Percentiles rank a stretch among this genome's conserved stretches.
Conservation (phyloP, 2,329 filamentous ascomycete genomes). For the Zalaria sp. region DNA sequence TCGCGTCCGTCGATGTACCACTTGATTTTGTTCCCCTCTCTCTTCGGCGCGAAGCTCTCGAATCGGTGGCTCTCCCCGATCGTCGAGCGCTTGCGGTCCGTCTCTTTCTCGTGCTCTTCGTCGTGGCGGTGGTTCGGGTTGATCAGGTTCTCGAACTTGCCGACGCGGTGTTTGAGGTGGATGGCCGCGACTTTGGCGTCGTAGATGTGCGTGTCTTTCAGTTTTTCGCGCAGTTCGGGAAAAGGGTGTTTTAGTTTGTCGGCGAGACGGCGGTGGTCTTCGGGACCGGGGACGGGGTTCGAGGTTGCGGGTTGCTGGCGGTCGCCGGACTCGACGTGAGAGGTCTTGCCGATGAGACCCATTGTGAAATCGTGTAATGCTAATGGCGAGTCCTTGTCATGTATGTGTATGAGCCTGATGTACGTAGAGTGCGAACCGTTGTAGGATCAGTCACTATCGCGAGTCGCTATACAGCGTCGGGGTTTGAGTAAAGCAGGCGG, state of each 20-base stretch:
- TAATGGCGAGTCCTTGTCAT: too few species aligned
- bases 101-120: constrained; percentile 75
- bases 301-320: not conserved
- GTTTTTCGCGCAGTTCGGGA: constrained; percentile 24
- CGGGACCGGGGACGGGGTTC: not conserved
- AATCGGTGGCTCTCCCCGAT: constrained; percentile 68
- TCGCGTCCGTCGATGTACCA: constrained; percentile 96
- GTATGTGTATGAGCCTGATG: too few species aligned
- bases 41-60: constrained; percentile 79
- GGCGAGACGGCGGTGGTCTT: not conserved
- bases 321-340: constrained; percentile 1
- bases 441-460: too few species aligned
- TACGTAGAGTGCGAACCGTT: too few species aligned
- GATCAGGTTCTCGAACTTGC: constrained; percentile 54
- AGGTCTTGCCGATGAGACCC: constrained; percentile 5
- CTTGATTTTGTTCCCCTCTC: constrained; percentile 74
- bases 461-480: too few species aligned
- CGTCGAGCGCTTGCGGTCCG: constrained; percentile 63
- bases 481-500: too few species aligned
- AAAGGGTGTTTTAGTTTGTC: constrained; percentile 12
- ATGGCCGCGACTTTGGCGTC: constrained; percentile 38
- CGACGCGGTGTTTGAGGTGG: constrained; percentile 48
- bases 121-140: constrained; percentile 87
- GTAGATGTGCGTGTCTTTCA: constrained; percentile 32
- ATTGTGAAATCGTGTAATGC: not conserved